Conservation (phyloP, 2,329 filamentous ascomycete species). For the Thermomyces lanuginosus region DNA sequence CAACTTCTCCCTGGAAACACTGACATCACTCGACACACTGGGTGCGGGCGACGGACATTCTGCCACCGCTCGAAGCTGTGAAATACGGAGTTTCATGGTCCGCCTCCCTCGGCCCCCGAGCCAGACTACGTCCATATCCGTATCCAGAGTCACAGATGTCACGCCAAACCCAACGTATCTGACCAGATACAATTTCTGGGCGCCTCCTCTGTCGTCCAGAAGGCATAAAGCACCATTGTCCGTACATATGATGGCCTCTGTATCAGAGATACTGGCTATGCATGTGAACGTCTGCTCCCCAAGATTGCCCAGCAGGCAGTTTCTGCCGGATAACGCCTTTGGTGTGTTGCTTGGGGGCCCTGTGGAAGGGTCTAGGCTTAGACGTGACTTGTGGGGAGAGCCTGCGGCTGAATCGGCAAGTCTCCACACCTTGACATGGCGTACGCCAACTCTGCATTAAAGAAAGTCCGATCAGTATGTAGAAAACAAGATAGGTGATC, state of each 20-base stretch:
- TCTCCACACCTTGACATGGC: slow-evolving; percentile 88
- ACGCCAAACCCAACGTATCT: slow-evolving; percentile 51
- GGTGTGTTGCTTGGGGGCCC: slow-evolving; percentile 31
- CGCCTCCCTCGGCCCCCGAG: slow-evolving; percentile 52
- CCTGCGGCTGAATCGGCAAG: slow-evolving; percentile 48
- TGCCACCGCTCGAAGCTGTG: slow-evolving; percentile 19
- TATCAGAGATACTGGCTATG: slow-evolving; percentile 53
- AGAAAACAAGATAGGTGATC: not conserved
- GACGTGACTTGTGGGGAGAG: slow-evolving; percentile 49
- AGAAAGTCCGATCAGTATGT: slow-evolving; percentile 5
- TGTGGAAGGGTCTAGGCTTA: slow-evolving; percentile 22
- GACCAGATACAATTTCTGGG: slow-evolving; percentile 53
- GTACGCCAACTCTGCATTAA: slow-evolving; percentile 48
- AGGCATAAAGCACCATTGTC: slow-evolving; percentile 82
- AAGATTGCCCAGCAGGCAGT: slow-evolving; percentile 66
- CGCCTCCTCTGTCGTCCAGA: slow-evolving; percentile 58
- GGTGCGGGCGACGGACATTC: slow-evolving; percentile 14
- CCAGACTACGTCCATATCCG: slow-evolving; percentile 42
- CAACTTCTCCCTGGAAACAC: slow-evolving; percentile 14
- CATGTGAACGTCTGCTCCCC: slow-evolving; percentile 75
- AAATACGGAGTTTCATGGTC: slow-evolving; percentile 31
- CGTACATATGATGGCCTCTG: slow-evolving; percentile 66
- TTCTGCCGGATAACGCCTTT: slow-evolving; percentile 67
- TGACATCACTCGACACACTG: slow-evolving; percentile 8
- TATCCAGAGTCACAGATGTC: slow-evolving; percentile 47